phyloP scores from a whole-genome alignment of 352 stramenopile genomes.

The Phytophthora capsici region DNA sequence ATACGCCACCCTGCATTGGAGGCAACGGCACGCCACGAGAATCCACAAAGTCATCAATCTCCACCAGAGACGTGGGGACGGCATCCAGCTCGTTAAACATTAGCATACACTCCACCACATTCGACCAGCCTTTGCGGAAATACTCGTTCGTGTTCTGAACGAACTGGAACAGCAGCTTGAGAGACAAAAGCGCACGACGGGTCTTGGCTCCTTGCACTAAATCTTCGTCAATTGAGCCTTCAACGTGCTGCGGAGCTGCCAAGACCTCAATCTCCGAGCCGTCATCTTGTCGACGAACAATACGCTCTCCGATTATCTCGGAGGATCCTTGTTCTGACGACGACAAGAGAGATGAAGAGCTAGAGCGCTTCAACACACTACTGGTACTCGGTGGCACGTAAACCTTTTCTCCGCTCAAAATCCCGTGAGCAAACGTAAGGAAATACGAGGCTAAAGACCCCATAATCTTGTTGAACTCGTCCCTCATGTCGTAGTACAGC shows the following conservation, averaged over 20 bases:
- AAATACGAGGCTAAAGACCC: conserved; percentile 82
- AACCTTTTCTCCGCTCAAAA: conserved; percentile 86
- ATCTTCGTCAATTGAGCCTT: conserved; percentile 52
- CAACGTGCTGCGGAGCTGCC: conserved; percentile 21
- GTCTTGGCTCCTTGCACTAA: conserved; percentile 74
- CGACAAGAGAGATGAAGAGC: conserved; percentile 16
- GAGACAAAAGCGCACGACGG: conserved; percentile 70
- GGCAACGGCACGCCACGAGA: conserved; percentile 80
- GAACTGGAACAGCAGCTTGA: conserved; percentile 88
- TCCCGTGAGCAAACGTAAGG: conserved; percentile 83
- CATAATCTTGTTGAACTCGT: conserved; percentile 88
- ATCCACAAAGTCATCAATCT: conserved; percentile 91
- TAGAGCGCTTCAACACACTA: conserved; percentile 26
- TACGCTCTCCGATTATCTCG: conserved; percentile 35
- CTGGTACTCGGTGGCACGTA: conserved; percentile 64
- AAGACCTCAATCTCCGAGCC: conserved; percentile 52
- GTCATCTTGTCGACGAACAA: conserved; percentile 39
- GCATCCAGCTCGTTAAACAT: conserved; percentile 91
- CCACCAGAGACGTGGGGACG: conserved; percentile 83
- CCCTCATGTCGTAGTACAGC: conserved; percentile 82
- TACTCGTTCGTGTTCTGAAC: conserved; percentile 81
- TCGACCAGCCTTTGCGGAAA: conserved; percentile 83
- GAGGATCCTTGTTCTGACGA: conserved; percentile 14
- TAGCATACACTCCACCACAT: conserved; percentile 84
- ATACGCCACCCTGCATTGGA: conserved; percentile 60